Evolutionary conservation across 2,329 filamentous ascomycete species (phyloP).

Genomic region (Fusarium multiceps): DNA sequence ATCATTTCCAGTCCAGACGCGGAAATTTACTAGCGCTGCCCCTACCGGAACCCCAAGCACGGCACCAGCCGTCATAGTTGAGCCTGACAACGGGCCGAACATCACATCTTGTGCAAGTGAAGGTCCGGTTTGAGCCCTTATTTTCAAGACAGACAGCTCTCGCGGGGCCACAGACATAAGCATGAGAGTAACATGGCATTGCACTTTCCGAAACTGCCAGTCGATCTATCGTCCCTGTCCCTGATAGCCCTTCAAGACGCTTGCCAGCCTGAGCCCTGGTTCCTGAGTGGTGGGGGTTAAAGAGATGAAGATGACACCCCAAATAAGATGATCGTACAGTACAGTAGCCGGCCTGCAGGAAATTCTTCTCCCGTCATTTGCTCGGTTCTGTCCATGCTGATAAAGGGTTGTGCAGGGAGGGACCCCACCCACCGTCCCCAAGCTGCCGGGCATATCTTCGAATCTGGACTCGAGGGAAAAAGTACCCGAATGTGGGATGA

Average conservation of each 20-base stretch:
- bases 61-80: slow-evolving; percentile 35
- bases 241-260: slow-evolving; percentile 2
- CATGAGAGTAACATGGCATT: neutral
- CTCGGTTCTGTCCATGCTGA: slow-evolving; percentile 32
- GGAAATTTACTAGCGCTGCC: slow-evolving; percentile 42
- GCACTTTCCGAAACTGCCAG: neutral
- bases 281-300: slow-evolving; percentile 34
- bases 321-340: slow-evolving; percentile 35
- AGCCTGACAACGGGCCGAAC: slow-evolving; percentile 29
- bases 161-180: neutral
- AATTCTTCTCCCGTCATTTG: slow-evolving; percentile 27
- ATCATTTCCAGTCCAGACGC: slow-evolving; percentile 40
- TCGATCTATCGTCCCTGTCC: neutral
- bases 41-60: slow-evolving; percentile 32
- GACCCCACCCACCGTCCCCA: slow-evolving; percentile 28
- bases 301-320: slow-evolving; percentile 40
- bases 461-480: slow-evolving; percentile 34
- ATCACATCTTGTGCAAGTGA: slow-evolving; percentile 2
- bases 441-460: slow-evolving; percentile 32
- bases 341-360: slow-evolving; percentile 32
- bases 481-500: neutral
- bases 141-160: neutral
- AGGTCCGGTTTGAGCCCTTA: neutral
- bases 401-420: slow-evolving; percentile 28
- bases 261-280: slow-evolving; percentile 1